Percentiles rank a stretch among this genome's conserved stretches.
These are phyloP conservation scores for Cyclocybe cylindracea DNA, from an alignment of 768 basidiomycete genomes.

Conservation along the genomic window DNA sequence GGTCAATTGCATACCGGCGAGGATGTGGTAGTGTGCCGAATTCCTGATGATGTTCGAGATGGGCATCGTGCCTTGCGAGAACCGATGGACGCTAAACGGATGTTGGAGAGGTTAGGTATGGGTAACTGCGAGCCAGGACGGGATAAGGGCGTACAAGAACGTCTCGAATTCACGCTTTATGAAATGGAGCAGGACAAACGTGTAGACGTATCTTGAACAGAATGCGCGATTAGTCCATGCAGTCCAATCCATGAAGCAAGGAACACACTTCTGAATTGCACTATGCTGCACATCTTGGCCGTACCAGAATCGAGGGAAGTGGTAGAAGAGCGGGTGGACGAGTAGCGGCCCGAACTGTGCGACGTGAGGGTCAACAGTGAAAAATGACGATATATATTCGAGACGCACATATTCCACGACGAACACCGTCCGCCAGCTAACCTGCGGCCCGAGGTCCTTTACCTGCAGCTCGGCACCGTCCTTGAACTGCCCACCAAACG, in stretches of 20 bases:
- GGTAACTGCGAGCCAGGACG: neutral
- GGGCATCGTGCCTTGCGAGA: constrained; percentile 96
- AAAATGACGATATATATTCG: neutral
- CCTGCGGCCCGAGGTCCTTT: constrained; percentile 91
- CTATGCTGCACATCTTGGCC: constrained; percentile 72
- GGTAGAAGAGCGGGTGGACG: constrained; percentile 85
- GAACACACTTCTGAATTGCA: constrained; percentile 67
- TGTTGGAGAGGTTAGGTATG: neutral
- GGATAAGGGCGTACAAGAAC: constrained; percentile 61
- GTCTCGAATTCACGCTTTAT: constrained; percentile 92
- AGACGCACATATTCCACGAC: constrained; percentile 89
- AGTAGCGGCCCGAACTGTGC: constrained; percentile 80
- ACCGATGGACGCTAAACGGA: constrained; percentile 77
- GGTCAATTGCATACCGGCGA: constrained; percentile 49
- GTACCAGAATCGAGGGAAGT: constrained; percentile 71
- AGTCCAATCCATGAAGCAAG: neutral
- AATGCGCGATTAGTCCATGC: constrained; percentile 2
- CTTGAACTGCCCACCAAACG: constrained; percentile 49
- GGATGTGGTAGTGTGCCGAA: constrained; percentile 86
- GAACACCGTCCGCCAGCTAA: constrained; percentile 88
- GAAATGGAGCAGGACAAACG: constrained; percentile 84
- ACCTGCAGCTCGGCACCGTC: constrained; percentile 63
- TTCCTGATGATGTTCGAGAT: constrained; percentile 85
- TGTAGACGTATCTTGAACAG: constrained; percentile 56
- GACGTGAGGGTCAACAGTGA: constrained; percentile 4